Base-by-base conservation (phyloP, 768 basidiomycete genomes). In the Pholiota microspora region DNA sequence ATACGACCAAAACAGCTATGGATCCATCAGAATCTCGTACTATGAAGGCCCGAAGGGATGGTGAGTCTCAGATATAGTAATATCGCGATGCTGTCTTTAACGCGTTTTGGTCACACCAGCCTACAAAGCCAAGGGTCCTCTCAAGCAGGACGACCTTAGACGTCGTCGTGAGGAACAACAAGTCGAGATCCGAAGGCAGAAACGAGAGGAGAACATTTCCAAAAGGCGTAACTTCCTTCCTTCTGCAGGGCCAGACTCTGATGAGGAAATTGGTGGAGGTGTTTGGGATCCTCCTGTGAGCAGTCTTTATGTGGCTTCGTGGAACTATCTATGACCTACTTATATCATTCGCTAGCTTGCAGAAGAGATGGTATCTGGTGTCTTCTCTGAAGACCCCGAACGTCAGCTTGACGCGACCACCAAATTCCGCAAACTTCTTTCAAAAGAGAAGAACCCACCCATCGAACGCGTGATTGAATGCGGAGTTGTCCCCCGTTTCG, bases 391-490 rank as follows among this genome's bases (percentile, higher is more conserved):
- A 49, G 89, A 95, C 70, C 77, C 88, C 27, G 93, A 97, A 55
- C 88, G 84, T 63, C 97, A 99, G 73, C 78, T 96, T 56, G 95
- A 98, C 71, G 91, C 96, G 68, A 98, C 97, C 15, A 98, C 93
- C 67, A 96, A 92, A 75, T 98, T 98, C 81, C 88, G 97, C 65
- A 99, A 98, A 75, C 82, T 99, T 35, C 84, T 99, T 59, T 98
- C 95, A 62, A 99, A 99, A 77, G 97, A 99, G 77, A 96, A 95
- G 79, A 99, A 98, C 70, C 97, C 97, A 45, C 97, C 96, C 16
- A 99, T 99, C 69, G 97, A 99, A 71, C 86, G 88, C 70, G 97
- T 99, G 62, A 98, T 96, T 70, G 92, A 94, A 64, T 97, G 94
- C 71, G 91, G 93, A 54, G 97, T 99, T 36, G 93, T 99, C 34